Percentiles rank a stretch among this genome's conserved stretches.
phyloP scores from a whole-genome alignment of 2,329 filamentous ascomycete genomes.

The Fusarium tricinctum region DNA sequence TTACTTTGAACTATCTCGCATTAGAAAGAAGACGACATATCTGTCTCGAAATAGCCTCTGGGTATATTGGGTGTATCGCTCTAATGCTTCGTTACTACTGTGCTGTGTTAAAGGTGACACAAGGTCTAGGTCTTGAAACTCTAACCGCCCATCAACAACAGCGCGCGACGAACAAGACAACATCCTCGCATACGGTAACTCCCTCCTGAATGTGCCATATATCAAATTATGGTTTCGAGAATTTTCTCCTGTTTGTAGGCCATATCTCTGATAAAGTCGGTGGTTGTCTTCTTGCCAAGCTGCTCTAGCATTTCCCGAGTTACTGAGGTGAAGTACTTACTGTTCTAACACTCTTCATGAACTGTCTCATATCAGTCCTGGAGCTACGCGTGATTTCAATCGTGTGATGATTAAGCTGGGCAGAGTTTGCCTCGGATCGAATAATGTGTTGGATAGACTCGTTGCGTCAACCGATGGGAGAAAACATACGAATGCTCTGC shows the following conservation, averaged over 20 bases:
- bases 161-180: not conserved
- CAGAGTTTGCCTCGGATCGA: too few species aligned
- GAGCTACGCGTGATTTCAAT: too few species aligned
- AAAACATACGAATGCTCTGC: too few species aligned
- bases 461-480: too few species aligned
- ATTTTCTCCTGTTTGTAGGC: not conserved
- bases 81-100: not conserved
- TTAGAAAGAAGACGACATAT: not conserved
- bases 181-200: not conserved
- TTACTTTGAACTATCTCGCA: not conserved
- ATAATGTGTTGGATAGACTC: too few species aligned
- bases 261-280: not conserved
- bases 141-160: not conserved
- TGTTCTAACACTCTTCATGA: too few species aligned
- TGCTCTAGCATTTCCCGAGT: too few species aligned
- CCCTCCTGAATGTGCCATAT: not conserved
- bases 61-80: not conserved
- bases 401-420: too few species aligned
- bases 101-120: not conserved
- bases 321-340: too few species aligned
- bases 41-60: not conserved
- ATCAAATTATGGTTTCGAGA: not conserved
- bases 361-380: too few species aligned
- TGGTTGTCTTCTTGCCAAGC: too few species aligned
- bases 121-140: not conserved